Evolutionary conservation across 2,329 filamentous ascomycete genomes (phyloP).

Genomic region (Elsinoe necatrix): DNA sequence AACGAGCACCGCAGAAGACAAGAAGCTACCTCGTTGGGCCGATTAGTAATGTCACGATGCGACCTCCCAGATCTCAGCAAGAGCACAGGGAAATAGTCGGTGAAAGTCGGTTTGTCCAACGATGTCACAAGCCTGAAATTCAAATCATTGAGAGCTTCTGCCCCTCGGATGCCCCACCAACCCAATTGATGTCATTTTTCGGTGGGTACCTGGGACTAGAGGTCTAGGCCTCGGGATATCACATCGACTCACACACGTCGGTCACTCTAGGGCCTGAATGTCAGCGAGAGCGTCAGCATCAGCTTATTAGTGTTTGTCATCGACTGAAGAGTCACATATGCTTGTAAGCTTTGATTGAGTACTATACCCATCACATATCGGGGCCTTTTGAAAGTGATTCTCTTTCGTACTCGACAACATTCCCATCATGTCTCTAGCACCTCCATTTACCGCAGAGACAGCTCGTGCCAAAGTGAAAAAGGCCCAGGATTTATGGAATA

Average conservation of each 20-base stretch:
- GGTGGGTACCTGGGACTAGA: background rate
- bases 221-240: background rate
- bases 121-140: background rate
- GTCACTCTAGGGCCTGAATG: background rate
- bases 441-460: constrained; percentile 67
- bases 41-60: background rate
- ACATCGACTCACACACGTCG: too few relatives aligned
- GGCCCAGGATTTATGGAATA: constrained; percentile 78
- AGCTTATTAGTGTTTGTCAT: background rate
- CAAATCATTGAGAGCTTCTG: constrained; percentile 10
- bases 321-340: background rate
- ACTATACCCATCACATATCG: too few relatives aligned
- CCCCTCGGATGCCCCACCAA: constrained; percentile 14
- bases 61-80: background rate
- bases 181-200: constrained; percentile 9
- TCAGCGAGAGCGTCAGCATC: background rate
- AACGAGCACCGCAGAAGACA: background rate
- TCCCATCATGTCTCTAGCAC: constrained; percentile 40
- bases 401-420: background rate
- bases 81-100: background rate
- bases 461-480: constrained; percentile 72
- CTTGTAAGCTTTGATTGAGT: background rate
- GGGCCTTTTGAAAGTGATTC: too few relatives aligned
- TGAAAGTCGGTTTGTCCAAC: background rate
- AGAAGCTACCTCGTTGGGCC: constrained; percentile 2